A percentile compares a stretch with the other conserved stretches of the same genome.
phyloP scores from a whole-genome alignment of 768 basidiomycete species.

The Mycena belliarum region DNA sequence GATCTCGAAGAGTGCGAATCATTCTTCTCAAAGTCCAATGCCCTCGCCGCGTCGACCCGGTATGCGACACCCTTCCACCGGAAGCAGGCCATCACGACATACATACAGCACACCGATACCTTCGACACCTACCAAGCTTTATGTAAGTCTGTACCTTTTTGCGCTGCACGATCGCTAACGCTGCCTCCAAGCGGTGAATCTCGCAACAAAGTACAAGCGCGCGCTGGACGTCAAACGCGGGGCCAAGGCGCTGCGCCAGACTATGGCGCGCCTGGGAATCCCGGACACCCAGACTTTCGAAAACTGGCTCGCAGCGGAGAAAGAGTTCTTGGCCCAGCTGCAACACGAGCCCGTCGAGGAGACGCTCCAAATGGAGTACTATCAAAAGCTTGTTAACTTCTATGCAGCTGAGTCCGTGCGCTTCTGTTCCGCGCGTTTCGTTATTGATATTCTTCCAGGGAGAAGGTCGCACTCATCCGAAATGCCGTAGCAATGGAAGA shows the following conservation, averaged over 20 bases:
- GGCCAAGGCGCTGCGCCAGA: neutral
- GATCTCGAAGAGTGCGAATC: constrained; percentile 16
- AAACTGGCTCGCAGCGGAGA: neutral
- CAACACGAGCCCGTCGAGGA: neutral
- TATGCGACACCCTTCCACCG: constrained; percentile 9
- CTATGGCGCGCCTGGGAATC: neutral
- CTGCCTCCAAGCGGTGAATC: neutral
- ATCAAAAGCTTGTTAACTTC: neutral
- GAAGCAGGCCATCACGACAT: constrained; percentile 6
- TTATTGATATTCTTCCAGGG: neutral
- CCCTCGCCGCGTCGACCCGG: constrained; percentile 10
- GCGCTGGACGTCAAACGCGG: neutral
- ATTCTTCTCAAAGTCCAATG: constrained; percentile 16
- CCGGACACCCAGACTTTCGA: neutral
- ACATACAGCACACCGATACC: neutral
- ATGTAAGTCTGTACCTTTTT: neutral
- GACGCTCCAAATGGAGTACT: too few relatives aligned
- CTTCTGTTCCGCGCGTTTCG: neutral
- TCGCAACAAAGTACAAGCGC: too few relatives aligned
- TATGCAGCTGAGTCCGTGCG: neutral
- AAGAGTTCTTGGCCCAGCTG: neutral
- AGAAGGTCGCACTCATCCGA: neutral
- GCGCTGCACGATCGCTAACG: neutral
- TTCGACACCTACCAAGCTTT: constrained; percentile 5
- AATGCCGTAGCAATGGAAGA: neutral